Base-by-base conservation (phyloP, 1,284 basidiomycete genomes). In the Earliella scabrosa region DNA sequence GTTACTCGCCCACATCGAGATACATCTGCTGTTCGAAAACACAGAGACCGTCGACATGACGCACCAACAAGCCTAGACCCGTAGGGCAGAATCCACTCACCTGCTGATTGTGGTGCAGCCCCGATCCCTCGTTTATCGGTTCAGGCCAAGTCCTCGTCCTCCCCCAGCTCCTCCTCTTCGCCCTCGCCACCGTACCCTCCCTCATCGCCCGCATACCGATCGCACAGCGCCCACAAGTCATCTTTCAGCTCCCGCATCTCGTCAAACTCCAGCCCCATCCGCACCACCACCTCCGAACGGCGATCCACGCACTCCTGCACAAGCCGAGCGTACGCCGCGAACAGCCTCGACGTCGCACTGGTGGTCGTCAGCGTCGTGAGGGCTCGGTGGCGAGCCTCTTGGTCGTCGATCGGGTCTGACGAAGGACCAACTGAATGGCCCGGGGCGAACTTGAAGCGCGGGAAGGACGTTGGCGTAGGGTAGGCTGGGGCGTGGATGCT, bases 241-340 rank as follows among this genome's bases (percentile, higher is more conserved):
- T 71, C 69, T 50, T 63, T 62, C 38, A 75, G 56, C 48, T 71
- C 70, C 45, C 59, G 62, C 45, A 70, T 58, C 38, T 74, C 73
- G 59, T 74, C 73, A 48, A 60, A 59, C 52, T 74, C 73, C 59
- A 66, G 60, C 16, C 66, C 69, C 67, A 71, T 64, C 23, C 55
- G 58, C 24, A 26, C 39, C 23, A 61, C 63, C 41, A 73, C 64
- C 32, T 71, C 67, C n/a, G 67, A 54, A 26, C 68, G 68, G n/a
- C 63, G 60, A 44, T 63, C 64, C 8, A 68, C 56, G 49, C 69
- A 68, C 18, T 59, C 55, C 14, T 68, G 65, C 16, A 68, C 62
- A 34, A 72, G 66, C 4, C 58, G 56, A 13, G 68, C 72, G 43
- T 72, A 69, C 21, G 60, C 43, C 7, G 62, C 50, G 44, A 75